Base-by-base conservation (phyloP, 768 basidiomycete species). In the Russula compacta region DNA sequence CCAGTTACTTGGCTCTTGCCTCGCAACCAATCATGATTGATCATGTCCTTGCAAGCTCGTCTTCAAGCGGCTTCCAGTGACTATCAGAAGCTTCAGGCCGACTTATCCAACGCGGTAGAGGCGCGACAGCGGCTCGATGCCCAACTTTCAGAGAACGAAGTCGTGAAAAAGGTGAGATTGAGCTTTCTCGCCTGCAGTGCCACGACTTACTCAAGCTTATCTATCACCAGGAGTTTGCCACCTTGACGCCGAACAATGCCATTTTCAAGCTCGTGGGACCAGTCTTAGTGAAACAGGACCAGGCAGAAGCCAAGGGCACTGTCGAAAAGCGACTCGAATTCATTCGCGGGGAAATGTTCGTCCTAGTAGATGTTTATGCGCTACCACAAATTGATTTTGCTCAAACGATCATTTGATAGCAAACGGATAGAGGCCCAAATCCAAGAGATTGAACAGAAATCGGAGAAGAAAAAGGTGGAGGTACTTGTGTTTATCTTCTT, bases 251-350 rank as follows among this genome's bases (percentile, higher is more conserved):
- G 4, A 80, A 84, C 61, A 95, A 94, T 70, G 80, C 78, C 15
- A 82, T 98, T 7, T 98, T 85, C 78, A 98, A 98, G 76, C 82
- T 90, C 35, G 81, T 95, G 42, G 95, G 95, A 1, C 92, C 93
- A 1, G 87, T 95, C 6, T 81, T 98, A 32, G 85, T 98, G 9
- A 83, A 87, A 67, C 95, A 98, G 73, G 94, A 97, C 66, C 85
- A 87, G 68, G 73, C 73, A 6, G 95, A 97, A 66, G 95, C 94
- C 36, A 89, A 88, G 71, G 76, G 74, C 65, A 97, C 92, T 69
- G 90, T 98, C 24, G 84, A 92, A 67, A 95, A 89, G 51, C 85
- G 95, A 9, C 74, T 98, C 38, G 89, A 90, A 60, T 95, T 92
- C 74, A 98, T 98, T 68, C 78, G 75, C 47, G 75, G 84, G 58